A percentile compares a stretch with the other conserved stretches of the same genome.
Evolutionary conservation across 164 flowering plant species (phyloP).

Genomic region (Platanus orientalis): DNA sequence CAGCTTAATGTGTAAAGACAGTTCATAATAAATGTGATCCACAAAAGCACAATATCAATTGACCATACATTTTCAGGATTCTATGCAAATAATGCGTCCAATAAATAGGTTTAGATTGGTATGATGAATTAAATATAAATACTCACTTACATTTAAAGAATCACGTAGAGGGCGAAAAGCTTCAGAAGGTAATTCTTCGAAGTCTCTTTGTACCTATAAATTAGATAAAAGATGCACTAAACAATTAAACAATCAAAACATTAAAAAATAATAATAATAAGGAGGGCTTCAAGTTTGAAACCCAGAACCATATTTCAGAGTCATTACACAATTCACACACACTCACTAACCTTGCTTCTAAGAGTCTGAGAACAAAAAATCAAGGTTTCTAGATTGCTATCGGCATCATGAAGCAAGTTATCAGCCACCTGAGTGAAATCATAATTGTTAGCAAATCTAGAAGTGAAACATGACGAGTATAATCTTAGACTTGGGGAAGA

Average conservation of each 20-base stretch:
- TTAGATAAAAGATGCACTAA: slow-evolving; percentile 6
- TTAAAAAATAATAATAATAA: not conserved
- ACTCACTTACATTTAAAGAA: slow-evolving; percentile 74
- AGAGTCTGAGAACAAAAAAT: slow-evolving; percentile 96
- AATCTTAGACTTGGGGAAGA: not conserved
- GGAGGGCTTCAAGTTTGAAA: not conserved
- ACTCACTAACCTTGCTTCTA: slow-evolving; percentile 76
- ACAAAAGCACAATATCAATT: not conserved
- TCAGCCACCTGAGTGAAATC: slow-evolving; percentile 69
- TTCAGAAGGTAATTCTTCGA: slow-evolving; percentile 95
- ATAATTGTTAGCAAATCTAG: not conserved
- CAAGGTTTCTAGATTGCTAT: slow-evolving; percentile 85
- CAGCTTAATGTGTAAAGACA: too few species aligned
- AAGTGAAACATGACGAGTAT: not conserved
- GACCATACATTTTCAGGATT: not conserved
- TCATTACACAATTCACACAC: too few species aligned
- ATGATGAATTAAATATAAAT: not conserved
- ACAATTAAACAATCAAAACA: not conserved
- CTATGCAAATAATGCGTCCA: not conserved
- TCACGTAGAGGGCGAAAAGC: slow-evolving; percentile 91
- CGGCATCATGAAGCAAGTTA: slow-evolving; percentile 87
- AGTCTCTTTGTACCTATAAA: slow-evolving; percentile 86
- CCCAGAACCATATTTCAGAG: too few species aligned
- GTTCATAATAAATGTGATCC: too few species aligned
- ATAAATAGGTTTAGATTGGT: not conserved